Evolutionary conservation across 768 basidiomycete species (phyloP).

Genomic region (Paxillus ammoniavirescens): DNA sequence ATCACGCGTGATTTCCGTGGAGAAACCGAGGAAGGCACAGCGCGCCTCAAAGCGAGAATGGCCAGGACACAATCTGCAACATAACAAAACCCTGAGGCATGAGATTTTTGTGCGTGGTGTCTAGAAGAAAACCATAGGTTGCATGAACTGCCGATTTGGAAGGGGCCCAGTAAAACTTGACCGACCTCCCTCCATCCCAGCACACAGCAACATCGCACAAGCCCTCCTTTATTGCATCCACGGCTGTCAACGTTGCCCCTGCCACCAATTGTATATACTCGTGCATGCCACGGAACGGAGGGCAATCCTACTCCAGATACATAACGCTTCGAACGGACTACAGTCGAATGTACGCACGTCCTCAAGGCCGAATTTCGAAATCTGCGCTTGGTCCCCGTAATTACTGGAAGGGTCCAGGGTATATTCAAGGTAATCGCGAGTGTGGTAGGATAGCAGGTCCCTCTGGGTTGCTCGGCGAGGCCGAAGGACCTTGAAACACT

Average conservation of each 20-base stretch:
- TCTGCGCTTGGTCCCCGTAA: constrained; percentile 17
- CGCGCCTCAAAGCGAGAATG: constrained; percentile 64
- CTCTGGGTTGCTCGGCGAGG: constrained; percentile 53
- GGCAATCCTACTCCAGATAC: constrained; percentile 65
- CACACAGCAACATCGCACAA: constrained; percentile 64
- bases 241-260: constrained; percentile 77
- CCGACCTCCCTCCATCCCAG: constrained; percentile 89
- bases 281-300: constrained; percentile 65
- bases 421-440: constrained; percentile 64
- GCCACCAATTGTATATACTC: constrained; percentile 72
- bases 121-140: constrained; percentile 32
- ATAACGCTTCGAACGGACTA: neutral
- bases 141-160: neutral
- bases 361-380: constrained; percentile 54
- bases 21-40: constrained; percentile 18
- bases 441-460: constrained; percentile 69
- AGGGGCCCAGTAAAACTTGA: neutral
- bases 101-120: constrained; percentile 79
- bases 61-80: constrained; percentile 87
- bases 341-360: constrained; percentile 40
- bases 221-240: constrained; percentile 50
- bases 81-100: constrained; percentile 91
- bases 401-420: constrained; percentile 40
- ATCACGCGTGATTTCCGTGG: constrained; percentile 59
- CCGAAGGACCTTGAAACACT: constrained; percentile 44